Evolutionary conservation across 352 stramenopile genomes (phyloP).

Genomic region (Globisporangium megalacanthum): DNA sequence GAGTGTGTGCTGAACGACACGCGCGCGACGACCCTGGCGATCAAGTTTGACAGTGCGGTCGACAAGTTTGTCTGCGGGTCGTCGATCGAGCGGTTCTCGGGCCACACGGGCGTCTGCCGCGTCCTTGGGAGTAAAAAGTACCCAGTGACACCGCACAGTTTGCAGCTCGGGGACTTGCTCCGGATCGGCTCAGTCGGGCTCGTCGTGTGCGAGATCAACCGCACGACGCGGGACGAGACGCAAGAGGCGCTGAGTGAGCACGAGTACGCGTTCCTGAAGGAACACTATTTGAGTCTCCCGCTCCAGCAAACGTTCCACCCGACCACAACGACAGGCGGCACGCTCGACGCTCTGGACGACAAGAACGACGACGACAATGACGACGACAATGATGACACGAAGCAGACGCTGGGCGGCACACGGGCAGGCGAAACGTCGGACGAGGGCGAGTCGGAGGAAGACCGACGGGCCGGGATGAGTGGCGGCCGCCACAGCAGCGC

Average conservation of each 20-base stretch:
- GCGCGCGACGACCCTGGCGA: slow-evolving; percentile 63
- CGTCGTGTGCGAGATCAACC: slow-evolving; percentile 89
- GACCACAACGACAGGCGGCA: slow-evolving; percentile 19
- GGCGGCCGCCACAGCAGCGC: slow-evolving; percentile 4
- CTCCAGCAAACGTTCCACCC: slow-evolving; percentile 81
- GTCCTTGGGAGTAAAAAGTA: slow-evolving; percentile 88
- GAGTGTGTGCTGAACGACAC: slow-evolving; percentile 83
- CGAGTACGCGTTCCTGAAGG: slow-evolving; percentile 85
- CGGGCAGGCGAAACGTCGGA: slow-evolving; percentile 62
- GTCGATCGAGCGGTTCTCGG: slow-evolving; percentile 88
- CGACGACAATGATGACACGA: slow-evolving; percentile 22
- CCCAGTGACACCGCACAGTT: slow-evolving; percentile 61
- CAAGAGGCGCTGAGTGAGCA: slow-evolving; percentile 75
- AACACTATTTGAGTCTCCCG: slow-evolving; percentile 81
- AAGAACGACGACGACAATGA: slow-evolving; percentile 28
- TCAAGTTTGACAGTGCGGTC: slow-evolving; percentile 61
- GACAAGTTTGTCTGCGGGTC: slow-evolving; percentile 80
- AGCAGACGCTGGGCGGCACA: slow-evolving; percentile 1
- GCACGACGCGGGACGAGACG: slow-evolving; percentile 54
- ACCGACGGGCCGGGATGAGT: slow-evolving; percentile 21
- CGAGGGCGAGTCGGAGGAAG: slow-evolving; percentile 75
- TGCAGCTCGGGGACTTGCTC: slow-evolving; percentile 80
- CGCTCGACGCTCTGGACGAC: background rate
- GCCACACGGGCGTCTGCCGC: slow-evolving; percentile 87
- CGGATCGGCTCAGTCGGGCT: slow-evolving; percentile 88